Percentiles rank a stretch among this genome's conserved stretches.
Evolutionary conservation across 257 asterid genomes (phyloP).

Genomic region (Oldenlandia corymbosa): DNA sequence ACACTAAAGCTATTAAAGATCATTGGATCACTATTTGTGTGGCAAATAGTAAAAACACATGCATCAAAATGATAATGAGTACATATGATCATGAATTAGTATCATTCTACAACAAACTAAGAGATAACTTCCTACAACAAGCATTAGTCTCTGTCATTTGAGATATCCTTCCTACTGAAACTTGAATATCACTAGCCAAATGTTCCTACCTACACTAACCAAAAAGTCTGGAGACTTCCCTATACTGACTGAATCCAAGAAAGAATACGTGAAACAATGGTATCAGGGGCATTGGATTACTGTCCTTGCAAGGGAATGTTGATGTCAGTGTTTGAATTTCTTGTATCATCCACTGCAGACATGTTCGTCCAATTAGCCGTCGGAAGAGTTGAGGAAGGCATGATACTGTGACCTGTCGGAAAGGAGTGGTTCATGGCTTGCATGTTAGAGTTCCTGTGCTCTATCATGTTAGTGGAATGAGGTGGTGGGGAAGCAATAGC

Average conservation of each 20-base stretch:
- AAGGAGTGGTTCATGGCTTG: slow-evolving; percentile 23
- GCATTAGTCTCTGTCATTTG: too few species aligned
- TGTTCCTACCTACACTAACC: slow-evolving; percentile 13
- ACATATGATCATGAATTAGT: too few species aligned
- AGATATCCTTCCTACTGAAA: background rate
- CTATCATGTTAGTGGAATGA: slow-evolving; percentile 27
- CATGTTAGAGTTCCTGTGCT: slow-evolving; percentile 26
- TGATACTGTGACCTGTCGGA: slow-evolving; percentile 12
- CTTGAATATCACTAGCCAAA: background rate
- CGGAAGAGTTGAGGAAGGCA: slow-evolving; percentile 32
- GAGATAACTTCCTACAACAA: slow-evolving; percentile 3
- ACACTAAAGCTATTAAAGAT: too few species aligned
- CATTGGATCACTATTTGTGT: too few species aligned
- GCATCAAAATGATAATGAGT: too few species aligned
- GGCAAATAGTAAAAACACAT: too few species aligned
- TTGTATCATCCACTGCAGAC: slow-evolving; percentile 39
- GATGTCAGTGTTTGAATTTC: slow-evolving; percentile 57
- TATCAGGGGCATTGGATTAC: slow-evolving; percentile 4
- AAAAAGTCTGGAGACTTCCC: background rate
- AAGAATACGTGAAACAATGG: background rate
- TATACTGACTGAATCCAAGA: background rate
- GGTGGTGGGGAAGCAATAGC: slow-evolving; percentile 21
- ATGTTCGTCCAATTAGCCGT: slow-evolving; percentile 36
- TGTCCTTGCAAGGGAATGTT: slow-evolving; percentile 60
- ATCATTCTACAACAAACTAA: slow-evolving; percentile 3